phyloP scores from a whole-genome alignment of 768 basidiomycete genomes.

The Collybiopsis confluens region DNA sequence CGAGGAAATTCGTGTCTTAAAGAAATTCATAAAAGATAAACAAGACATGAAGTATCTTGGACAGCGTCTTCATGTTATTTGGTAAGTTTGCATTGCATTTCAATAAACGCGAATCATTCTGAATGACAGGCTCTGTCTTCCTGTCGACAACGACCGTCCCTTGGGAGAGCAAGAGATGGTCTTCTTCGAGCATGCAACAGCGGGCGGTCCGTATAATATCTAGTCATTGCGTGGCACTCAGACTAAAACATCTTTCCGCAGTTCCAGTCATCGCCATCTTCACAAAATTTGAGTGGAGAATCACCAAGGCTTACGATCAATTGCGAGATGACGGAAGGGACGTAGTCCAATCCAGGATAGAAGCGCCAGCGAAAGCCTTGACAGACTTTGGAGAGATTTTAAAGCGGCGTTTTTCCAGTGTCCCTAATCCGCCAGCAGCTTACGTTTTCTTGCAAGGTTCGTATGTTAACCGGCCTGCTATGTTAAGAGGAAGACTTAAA shows the following conservation, averaged over 20 bases:
- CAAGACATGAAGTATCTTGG: neutral
- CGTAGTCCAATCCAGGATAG: neutral
- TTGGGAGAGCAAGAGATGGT: neutral
- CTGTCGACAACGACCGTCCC: constrained; percentile 5
- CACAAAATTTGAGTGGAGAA: constrained; percentile 6
- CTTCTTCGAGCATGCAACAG: constrained; percentile 5
- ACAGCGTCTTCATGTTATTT: constrained; percentile 15
- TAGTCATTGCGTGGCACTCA: neutral
- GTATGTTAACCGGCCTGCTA: neutral
- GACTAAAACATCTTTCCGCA: neutral
- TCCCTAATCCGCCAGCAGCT: neutral
- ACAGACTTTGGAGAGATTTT: neutral
- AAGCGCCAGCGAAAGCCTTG: neutral
- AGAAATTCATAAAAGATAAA: constrained; percentile 11
- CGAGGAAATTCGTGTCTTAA: constrained; percentile 10
- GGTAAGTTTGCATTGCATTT: constrained; percentile 2
- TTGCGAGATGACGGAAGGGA: neutral
- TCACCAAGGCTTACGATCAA: neutral
- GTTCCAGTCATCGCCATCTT: constrained; percentile 6
- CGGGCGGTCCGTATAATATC: neutral
- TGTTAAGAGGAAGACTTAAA: neutral
- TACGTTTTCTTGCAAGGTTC: neutral
- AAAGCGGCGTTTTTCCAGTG: neutral
- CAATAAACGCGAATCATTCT: neutral
- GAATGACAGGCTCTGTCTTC: constrained; percentile 4